Base-by-base conservation (phyloP, 2,329 filamentous ascomycete species). In the Ophiocordyceps camponoti-rufipedis region DNA sequence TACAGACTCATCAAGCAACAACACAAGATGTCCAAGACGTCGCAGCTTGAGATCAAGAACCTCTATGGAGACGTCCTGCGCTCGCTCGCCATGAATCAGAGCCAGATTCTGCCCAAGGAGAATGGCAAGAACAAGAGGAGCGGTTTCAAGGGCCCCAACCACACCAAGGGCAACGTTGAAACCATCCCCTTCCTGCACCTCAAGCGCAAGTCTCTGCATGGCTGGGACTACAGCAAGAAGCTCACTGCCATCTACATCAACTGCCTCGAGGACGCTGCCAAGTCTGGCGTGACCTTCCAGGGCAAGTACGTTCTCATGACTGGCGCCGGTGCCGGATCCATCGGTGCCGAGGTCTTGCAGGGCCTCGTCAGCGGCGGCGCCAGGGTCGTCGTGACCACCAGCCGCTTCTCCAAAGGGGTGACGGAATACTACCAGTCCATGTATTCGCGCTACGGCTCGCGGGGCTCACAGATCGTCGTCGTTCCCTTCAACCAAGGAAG, bases 151-250 rank as follows among this genome's bases (percentile, higher is more conserved):
- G 61, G 63, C 45, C 73, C 71, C 53, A 74, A 70, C 48, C 67
- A 72, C 41, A 68, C 72, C 56, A 93, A 91, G 71, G 87, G 87
- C 63, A 95, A 94, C 71, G 80, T 93, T 47, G 89, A 96, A 69
- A 94, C 91, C 16, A 93, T 98, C 54, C 91, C 91, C 32, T 98
- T 98, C 78, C 69, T 98, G 45, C 91, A 98, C 62, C 71, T 98
- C 47, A 95, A 95, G 76, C 84, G 86, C 64, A 93, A 94, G 66
- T 80, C 85, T 45, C 78, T 88, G 50, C 83, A 94, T 57, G 89
- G 89, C 49, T 98, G 91, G 91, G 88, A 96, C 59, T 98, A 96
- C 71, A 96, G 86, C 78, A 98, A 96, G 75, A 95, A 93, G 70
- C 76, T 98, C 47, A 96, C 91, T 23, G 84, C 85, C 47, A 66